Conservation (phyloP, 2,329 filamentous ascomycete species). For the Colletotrichum shisoi region DNA sequence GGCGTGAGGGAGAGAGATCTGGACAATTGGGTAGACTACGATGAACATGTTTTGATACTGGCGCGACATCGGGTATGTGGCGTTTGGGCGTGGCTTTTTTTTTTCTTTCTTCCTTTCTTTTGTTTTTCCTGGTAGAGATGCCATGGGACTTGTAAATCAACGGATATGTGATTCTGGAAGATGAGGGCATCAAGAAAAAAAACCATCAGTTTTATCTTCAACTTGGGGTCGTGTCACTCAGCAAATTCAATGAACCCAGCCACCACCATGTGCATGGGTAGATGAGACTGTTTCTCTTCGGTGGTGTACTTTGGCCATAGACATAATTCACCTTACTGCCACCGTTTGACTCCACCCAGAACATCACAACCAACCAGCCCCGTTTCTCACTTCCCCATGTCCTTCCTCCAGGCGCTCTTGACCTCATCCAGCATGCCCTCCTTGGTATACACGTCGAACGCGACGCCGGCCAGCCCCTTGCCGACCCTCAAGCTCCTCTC, state of each 20-base stretch:
- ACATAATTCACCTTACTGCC: no score
- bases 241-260: no score
- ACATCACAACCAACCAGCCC: background rate
- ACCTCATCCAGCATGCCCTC: constrained; percentile 41
- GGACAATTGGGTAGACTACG: background rate
- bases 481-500: constrained; percentile 41
- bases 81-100: constrained; percentile 16
- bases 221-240: background rate
- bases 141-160: constrained; percentile 11
- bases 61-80: background rate
- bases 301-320: no score
- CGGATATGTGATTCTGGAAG: no score
- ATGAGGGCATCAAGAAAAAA: no score
- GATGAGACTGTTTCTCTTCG: no score
- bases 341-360: background rate
- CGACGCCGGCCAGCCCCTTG: constrained; percentile 42
- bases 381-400: constrained; percentile 35
- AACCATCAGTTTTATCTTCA: no score
- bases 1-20: background rate
- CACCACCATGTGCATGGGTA: no score
- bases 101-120: constrained; percentile 1
- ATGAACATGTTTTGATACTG: constrained; percentile 15
- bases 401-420: constrained; percentile 41
- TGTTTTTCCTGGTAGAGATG: constrained; percentile 12
- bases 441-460: constrained; percentile 41